Evolutionary conservation across 2,329 filamentous ascomycete genomes (phyloP), one percentile per base, ranked within the genome.

Genomic region (Aphanoascus verrucosus): DNA sequence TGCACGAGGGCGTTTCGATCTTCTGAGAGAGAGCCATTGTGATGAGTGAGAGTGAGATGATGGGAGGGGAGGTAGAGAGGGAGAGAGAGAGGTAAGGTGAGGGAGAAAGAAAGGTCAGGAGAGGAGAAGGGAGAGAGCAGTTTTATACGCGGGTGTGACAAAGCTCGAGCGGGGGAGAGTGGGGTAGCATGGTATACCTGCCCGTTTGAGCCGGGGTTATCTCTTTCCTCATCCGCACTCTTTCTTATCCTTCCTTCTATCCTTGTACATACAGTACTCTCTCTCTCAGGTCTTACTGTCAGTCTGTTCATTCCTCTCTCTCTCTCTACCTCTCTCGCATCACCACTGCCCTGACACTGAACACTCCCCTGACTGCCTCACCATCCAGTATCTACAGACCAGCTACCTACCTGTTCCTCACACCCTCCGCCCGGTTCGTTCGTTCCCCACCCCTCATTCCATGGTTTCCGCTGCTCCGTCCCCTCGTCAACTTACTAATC

Each of bases 21-120:
- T 67, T 66, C 55, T 64, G 59, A 14, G 62, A 67, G 54, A 72
- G 64, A 59, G 69, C 63, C 69, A 72, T 72, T 57, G 51, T 66
- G 56, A 49, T n/a, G 45, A 43, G n/a, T 20, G 42, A 37, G 11
- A 31, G 15, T 34, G 38, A 44, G 20, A 23, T 20, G 32, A 51
- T 35, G 20, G 35, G 28, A 11, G 38, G 20, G 23, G n/a, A 28
- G 45, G 50, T 12, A 14, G 12, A 34, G 20, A 43, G 7, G 34
- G 15, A 23, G 34, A 28, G 31, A 34, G 42, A 41, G 23, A 37
- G 17, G 41, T 35, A 45, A 31, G 42, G 32, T 14, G 46, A 50
- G 44, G 35, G 31, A 11, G 37, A 48, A 43, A 20, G 17, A 20
- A 19, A 43, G 5, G 3, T 41, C 12, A 43, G 40, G 14, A 43